Evolutionary conservation across 768 basidiomycete species (phyloP).

Genomic region (Peribolospora kevripleyi): DNA sequence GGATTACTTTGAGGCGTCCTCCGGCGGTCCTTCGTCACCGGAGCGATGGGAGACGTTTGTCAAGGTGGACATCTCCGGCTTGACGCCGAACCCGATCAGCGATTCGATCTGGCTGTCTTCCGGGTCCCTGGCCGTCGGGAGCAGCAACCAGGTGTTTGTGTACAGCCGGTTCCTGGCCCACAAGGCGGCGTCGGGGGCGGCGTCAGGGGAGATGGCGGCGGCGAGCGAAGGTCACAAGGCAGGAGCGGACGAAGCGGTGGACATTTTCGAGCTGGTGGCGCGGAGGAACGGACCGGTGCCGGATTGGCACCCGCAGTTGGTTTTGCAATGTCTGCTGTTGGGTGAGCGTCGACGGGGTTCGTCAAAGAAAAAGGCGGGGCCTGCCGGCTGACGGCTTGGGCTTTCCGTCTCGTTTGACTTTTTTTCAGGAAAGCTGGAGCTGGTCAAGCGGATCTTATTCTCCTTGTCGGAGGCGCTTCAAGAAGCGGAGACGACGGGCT

Average conservation of each 20-base stretch:
- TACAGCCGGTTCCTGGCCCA: constrained; percentile 29
- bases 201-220: not conserved
- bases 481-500: constrained; percentile 16
- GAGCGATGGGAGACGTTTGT: constrained; percentile 18
- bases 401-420: no score
- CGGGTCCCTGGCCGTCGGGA: constrained; percentile 56
- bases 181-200: not conserved
- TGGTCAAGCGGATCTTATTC: constrained; percentile 59
- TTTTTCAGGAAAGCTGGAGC: constrained; percentile 45
- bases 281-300: constrained; percentile 60
- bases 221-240: constrained; percentile 16
- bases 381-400: not conserved
- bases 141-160: constrained; percentile 59
- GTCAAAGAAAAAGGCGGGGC: not conserved
- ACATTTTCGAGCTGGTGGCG: constrained; percentile 61
- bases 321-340: constrained; percentile 79
- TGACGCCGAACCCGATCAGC: no score
- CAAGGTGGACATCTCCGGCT: constrained; percentile 32
- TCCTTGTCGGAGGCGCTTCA: constrained; percentile 33
- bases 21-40: constrained; percentile 51
- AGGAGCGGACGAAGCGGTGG: constrained; percentile 20
- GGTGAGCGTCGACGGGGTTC: constrained; percentile 28
- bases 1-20: constrained; percentile 64
- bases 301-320: constrained; percentile 81
- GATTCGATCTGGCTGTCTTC: constrained; percentile 32